Conservation (phyloP, 1,139 yeast genomes). For the Tardiomyces depauwii region DNA sequence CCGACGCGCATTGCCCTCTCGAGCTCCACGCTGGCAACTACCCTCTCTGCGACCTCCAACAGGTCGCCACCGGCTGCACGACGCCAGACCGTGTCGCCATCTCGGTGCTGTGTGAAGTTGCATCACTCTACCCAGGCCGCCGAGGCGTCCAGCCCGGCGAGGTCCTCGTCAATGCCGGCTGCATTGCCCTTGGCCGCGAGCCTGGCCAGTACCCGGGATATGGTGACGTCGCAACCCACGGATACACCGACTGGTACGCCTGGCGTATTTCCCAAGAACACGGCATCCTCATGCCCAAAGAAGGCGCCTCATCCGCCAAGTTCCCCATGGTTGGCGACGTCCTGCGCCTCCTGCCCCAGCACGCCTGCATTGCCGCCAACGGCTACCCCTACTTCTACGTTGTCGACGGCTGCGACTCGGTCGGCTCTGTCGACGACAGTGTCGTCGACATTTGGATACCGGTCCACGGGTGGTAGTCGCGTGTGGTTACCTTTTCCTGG, state of each 20-base stretch:
- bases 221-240: constrained; percentile 26
- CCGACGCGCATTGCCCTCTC: constrained; percentile 9
- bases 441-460: too few relatives aligned
- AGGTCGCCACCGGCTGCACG: constrained; percentile 32
- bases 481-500: too few relatives aligned
- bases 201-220: constrained; percentile 36
- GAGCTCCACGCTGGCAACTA: constrained; percentile 38
- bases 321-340: constrained; percentile 21
- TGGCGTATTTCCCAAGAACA: constrained; percentile 46
- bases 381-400: constrained; percentile 30
- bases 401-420: constrained; percentile 15
- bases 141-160: constrained; percentile 30
- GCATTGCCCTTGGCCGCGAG: constrained; percentile 32
- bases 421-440: too few relatives aligned
- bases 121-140: constrained; percentile 27
- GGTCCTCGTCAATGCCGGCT: constrained; percentile 35
- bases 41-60: constrained; percentile 35
- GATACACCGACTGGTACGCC: constrained; percentile 33
- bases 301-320: constrained; percentile 9
- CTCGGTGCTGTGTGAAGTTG: constrained; percentile 30
- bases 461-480: too few relatives aligned
- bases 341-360: constrained; percentile 31
- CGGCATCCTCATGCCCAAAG: constrained; percentile 36
- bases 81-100: constrained; percentile 26
- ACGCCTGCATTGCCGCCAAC: constrained; percentile 34